Evolutionary conservation across 148 eudicot genomes (phyloP).

Genomic region (Salicornia ramosissima): DNA sequence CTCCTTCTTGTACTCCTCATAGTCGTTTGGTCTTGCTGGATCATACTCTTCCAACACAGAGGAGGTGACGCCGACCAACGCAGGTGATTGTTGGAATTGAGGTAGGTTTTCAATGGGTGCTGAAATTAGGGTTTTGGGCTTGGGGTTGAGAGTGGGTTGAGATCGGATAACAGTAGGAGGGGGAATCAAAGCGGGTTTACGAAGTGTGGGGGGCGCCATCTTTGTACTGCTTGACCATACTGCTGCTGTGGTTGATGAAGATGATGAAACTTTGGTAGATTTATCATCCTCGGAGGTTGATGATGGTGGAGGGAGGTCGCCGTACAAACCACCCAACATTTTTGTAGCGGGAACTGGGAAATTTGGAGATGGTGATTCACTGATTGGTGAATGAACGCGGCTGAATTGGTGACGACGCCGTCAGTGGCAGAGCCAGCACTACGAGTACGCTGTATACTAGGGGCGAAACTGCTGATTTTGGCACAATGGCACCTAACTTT

Average conservation of each 20-base stretch:
- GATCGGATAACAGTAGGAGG: slow-evolving; percentile 54
- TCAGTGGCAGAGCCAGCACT: too few relatives aligned
- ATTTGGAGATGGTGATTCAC: too few relatives aligned
- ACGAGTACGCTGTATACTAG: too few relatives aligned
- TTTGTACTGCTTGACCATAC: slow-evolving; percentile 83
- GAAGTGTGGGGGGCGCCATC: slow-evolving; percentile 88
- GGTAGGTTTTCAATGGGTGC: slow-evolving; percentile 6
- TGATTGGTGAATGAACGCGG: too few relatives aligned
- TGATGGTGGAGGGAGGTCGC: slow-evolving; percentile 81
- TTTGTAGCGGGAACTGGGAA: too few relatives aligned
- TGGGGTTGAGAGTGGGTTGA: slow-evolving; percentile 16
- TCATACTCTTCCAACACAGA: slow-evolving; percentile 79
- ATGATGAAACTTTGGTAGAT: slow-evolving; percentile 27
- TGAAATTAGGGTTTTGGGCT: slow-evolving; percentile 33
- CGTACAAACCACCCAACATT: slow-evolving; percentile 85
- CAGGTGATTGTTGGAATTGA: slow-evolving; percentile 43
- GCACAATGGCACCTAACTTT: too few relatives aligned
- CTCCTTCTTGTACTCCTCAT: slow-evolving; percentile 79
- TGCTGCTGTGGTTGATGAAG: slow-evolving; percentile 16
- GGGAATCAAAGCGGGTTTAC: slow-evolving; percentile 55
- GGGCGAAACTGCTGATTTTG: too few relatives aligned
- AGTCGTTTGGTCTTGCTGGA: slow-evolving; percentile 79
- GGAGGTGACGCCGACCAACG: slow-evolving; percentile 61
- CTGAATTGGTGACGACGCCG: too few relatives aligned
- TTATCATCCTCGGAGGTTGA: slow-evolving; percentile 52